These are phyloP conservation scores for Hymenochaete sp. DNA, from an alignment of 1,284 basidiomycete species.

Conservation along the genomic window DNA sequence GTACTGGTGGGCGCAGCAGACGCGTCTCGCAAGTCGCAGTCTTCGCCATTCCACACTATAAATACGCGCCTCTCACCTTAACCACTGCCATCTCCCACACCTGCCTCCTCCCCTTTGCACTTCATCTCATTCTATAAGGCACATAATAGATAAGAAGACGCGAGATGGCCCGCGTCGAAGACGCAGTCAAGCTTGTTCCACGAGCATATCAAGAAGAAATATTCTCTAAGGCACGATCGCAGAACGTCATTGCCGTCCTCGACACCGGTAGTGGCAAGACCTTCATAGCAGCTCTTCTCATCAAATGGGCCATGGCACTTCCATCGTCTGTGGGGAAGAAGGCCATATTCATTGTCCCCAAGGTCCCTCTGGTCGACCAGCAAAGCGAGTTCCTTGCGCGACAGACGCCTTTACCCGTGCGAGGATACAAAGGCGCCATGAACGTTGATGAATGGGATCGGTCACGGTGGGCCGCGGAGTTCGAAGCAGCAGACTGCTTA, in stretches of 20 bases:
- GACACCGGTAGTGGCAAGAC: slow-evolving; percentile 80
- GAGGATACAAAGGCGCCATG: slow-evolving; percentile 57
- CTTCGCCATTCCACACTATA: no score
- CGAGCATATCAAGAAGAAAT: slow-evolving; percentile 68
- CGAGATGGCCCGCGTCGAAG: slow-evolving; percentile 10
- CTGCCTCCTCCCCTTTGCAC: neutral
- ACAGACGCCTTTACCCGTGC: slow-evolving; percentile 56
- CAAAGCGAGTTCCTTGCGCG: slow-evolving; percentile 62
- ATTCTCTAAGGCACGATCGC: slow-evolving; percentile 56
- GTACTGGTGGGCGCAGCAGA: no score
- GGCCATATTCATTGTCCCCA: slow-evolving; percentile 71
- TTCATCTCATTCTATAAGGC: neutral
- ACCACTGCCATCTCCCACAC: neutral
- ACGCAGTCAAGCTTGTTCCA: slow-evolving; percentile 30
- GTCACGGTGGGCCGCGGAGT: slow-evolving; percentile 52
- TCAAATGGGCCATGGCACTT: slow-evolving; percentile 60
- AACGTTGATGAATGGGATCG: slow-evolving; percentile 64
- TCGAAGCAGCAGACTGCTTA: slow-evolving; percentile 59
- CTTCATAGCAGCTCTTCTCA: slow-evolving; percentile 68
- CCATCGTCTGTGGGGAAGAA: slow-evolving; percentile 40
- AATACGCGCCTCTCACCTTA: no score
- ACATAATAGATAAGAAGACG: no score
- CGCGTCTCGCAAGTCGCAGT: no score
- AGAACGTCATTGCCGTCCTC: slow-evolving; percentile 70
- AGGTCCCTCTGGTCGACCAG: slow-evolving; percentile 74